Base-by-base conservation (phyloP, 1,284 basidiomycete genomes). In the Anthracocystis panici-leucophaei region DNA sequence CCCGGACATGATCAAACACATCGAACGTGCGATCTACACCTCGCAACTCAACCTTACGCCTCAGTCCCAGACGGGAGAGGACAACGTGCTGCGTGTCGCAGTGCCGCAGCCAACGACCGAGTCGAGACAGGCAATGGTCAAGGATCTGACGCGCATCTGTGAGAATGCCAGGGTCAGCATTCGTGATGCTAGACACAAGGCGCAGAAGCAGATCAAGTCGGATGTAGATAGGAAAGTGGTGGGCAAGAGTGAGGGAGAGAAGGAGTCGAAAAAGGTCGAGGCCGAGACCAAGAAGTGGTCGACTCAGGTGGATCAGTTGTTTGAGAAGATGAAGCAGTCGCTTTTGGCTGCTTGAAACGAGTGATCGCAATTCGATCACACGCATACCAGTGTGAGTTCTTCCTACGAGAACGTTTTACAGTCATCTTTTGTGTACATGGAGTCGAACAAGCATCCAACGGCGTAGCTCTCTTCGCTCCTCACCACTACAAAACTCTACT, bases 91-190 rank as follows among this genome's bases (percentile, higher is more conserved):
- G 18, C 57, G 78, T 27, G 77, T 85, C 8, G 80, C 82, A 25
- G 73, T 85, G 2, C 83, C 82, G 0, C 77, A 74, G 52, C 78
- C 83, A 16, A 85, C 81, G 0, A 67, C 82, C 14, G 83, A 85
- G 46, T 80, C 82, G 23, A 65, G 83, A 25, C 67, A 75, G 33
- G 58, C 60, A 5, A 66, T 85, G 46, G 65, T 77, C 49, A 82
- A 84, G 33, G 79, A 82, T 33, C 62, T 82, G 11, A 69, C 75
- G n/a, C 45, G 65, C 11, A 80, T 83, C 57, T 82, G 82, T 65
- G 83, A 85, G 53, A 82, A 83, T 38, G 82, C 82, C 1, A 71
- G 78, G 35, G 77, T 80, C 20, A 77, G 77, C 21, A 78, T 85
- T 40, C 56, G 83, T 21, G 57, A 70, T 29, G 81, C 77, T 27